Evolutionary conservation across 2,329 filamentous ascomycete genomes (phyloP).

Genomic region (Tolypocladium pustulatum): DNA sequence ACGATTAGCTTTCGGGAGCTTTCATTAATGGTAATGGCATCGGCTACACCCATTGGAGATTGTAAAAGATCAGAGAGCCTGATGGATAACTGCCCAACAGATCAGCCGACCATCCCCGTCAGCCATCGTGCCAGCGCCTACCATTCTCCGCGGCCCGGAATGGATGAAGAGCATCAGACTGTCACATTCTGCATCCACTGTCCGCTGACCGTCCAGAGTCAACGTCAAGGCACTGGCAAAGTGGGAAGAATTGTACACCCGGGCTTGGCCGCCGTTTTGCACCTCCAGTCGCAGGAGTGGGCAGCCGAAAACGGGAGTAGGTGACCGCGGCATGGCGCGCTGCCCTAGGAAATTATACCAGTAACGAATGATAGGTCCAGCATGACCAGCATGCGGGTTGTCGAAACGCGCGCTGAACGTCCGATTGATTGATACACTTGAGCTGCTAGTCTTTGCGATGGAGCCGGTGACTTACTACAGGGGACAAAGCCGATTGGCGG

Average conservation of each 20-base stretch:
- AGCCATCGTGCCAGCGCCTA: slow-evolving; percentile 4
- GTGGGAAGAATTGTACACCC: slow-evolving; percentile 10
- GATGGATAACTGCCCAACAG: slow-evolving; percentile 15
- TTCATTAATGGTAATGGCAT: slow-evolving; percentile 13
- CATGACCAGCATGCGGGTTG: neutral
- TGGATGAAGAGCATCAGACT: slow-evolving; percentile 16
- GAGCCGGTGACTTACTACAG: neutral
- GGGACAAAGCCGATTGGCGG: slow-evolving; percentile 16
- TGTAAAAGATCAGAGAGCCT: slow-evolving; percentile 15
- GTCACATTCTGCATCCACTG: slow-evolving; percentile 4
- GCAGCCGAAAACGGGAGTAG: slow-evolving; percentile 18
- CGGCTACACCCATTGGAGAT: neutral
- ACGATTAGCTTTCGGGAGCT: slow-evolving; percentile 12
- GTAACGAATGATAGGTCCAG: neutral
- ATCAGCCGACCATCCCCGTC: neutral
- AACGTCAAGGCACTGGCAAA: slow-evolving; percentile 13
- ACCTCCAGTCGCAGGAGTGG: slow-evolving; percentile 20
- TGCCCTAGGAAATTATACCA: neutral
- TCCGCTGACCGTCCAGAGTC: slow-evolving; percentile 16
- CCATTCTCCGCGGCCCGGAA: slow-evolving; percentile 13
- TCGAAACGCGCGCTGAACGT: neutral
- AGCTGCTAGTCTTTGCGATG: neutral
- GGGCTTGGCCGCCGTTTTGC: slow-evolving; percentile 9
- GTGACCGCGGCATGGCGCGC: slow-evolving; percentile 13
- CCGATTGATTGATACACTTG: too few relatives aligned